These are phyloP conservation scores for Physcomitrium patens DNA, from an alignment of 225 moss, liverwort and hornwort genomes.

Conservation along the genomic window DNA sequence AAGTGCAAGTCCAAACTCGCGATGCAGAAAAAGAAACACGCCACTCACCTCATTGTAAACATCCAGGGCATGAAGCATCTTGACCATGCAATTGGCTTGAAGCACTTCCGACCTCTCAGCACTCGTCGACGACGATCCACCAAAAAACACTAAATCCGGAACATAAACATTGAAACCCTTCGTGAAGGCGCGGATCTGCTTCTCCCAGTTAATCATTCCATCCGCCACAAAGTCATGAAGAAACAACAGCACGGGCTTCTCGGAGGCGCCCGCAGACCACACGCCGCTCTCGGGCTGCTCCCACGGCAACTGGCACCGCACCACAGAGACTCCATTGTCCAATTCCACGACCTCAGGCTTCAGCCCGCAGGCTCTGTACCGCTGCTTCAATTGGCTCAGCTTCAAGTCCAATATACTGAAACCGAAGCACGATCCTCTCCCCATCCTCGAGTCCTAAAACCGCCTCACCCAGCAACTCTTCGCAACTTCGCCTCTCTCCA, in stretches of 20 bases:
- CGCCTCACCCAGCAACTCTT: no score
- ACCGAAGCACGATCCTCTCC: slow-evolving; percentile 29
- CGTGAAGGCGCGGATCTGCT: slow-evolving; percentile 59
- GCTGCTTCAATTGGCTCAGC: slow-evolving; percentile 41
- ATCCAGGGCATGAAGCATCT: slow-evolving; percentile 28
- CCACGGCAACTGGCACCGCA: slow-evolving; percentile 87
- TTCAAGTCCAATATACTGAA: slow-evolving; percentile 33
- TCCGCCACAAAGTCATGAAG: slow-evolving; percentile 75
- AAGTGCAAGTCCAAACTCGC: background rate
- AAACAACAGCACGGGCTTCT: slow-evolving; percentile 61
- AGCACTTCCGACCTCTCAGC: slow-evolving; percentile 53
- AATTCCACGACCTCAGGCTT: slow-evolving; percentile 66
- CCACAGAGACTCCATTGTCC: slow-evolving; percentile 49
- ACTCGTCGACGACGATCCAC: slow-evolving; percentile 45
- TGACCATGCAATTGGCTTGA: slow-evolving; percentile 48
- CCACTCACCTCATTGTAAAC: slow-evolving; percentile 27
- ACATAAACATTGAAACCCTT: slow-evolving; percentile 69
- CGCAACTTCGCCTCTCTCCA: no score
- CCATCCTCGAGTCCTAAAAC: slow-evolving; percentile 13
- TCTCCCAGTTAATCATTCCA: slow-evolving; percentile 61
- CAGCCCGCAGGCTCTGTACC: slow-evolving; percentile 52
- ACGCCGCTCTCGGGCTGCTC: slow-evolving; percentile 61
- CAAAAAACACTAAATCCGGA: slow-evolving; percentile 71
- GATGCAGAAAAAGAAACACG: background rate
- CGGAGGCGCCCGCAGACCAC: slow-evolving; percentile 34